Evolutionary conservation across 2,329 filamentous ascomycete species (phyloP), one percentile per base, ranked within the genome.

Genomic region (Chaetomium sp.): DNA sequence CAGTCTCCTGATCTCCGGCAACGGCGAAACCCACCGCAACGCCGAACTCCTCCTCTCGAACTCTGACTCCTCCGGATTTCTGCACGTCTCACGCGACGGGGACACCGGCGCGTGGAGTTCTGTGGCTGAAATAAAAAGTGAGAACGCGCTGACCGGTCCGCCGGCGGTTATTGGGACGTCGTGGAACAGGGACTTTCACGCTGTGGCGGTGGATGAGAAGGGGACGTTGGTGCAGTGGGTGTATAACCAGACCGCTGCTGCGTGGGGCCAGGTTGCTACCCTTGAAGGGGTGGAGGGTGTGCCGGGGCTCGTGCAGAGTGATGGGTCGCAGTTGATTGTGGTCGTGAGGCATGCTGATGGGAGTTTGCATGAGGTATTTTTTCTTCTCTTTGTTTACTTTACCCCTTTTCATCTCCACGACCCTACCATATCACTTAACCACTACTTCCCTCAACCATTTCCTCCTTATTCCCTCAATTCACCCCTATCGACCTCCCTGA

Each of bases 131-230:
- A 40, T 51, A 3, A 9, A 41, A 5, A 42, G 40, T 14, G 11
- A 14, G 11, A 42, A 12, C 40, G 11, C 11, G 6, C 32, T 60
- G 6, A 9, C 36, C 4, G 60, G 60, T 2, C 60, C 60, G 36
- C 61, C 61, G 3, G 56, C 49, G 1, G 55, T 63, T 8, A n/a
- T 56, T 10, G 60, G 62, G 1, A 64, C 62, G 1, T 64, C 62
- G 1, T 61, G 57, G 6, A 59, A 61, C 44, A 49, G 62, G 10
- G 59, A 64, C 33, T 60, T 62, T 11, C 57, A 62, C 7, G 57
- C 53, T 0, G 59, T 61, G 3, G 54, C 46, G 7, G 35, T 59
- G 1, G 49, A 54, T 12, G 33, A 38, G 7, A 7, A 52, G 9
- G 43, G 49, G 4, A 47, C 41, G 1, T 4, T 62, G 3, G 52